Evolutionary conservation across 768 basidiomycete species (phyloP).

Genomic region (Psilocybe cyanescens): DNA sequence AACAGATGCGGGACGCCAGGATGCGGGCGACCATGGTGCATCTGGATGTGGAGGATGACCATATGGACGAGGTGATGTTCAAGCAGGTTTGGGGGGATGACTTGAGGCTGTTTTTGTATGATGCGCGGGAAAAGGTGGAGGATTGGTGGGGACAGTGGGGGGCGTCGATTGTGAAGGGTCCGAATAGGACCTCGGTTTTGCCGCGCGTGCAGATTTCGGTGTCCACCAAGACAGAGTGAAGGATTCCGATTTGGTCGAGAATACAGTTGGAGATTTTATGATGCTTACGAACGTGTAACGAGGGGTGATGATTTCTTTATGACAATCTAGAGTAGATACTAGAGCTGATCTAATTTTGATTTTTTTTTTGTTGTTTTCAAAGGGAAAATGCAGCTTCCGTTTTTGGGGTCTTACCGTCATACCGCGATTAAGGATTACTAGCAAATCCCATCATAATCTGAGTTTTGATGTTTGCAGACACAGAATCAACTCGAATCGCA

Average conservation of each 20-base stretch:
- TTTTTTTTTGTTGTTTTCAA: too few species aligned
- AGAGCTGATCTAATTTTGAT: too few species aligned
- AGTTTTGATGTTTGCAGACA: too few species aligned
- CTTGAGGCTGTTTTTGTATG: conserved; percentile 51
- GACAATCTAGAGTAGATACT: too few species aligned
- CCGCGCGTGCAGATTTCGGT: conserved; percentile 5
- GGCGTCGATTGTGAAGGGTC: conserved; percentile 9
- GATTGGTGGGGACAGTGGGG: conserved; percentile 66
- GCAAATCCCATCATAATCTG: too few species aligned
- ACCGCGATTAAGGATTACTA: too few species aligned
- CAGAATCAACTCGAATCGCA: too few species aligned
- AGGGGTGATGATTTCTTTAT: too few species aligned
- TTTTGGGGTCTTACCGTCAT: too few species aligned
- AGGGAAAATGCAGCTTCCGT: too few species aligned
- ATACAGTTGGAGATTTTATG: neutral
- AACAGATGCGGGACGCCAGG: conserved; percentile 46
- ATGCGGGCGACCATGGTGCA: conserved; percentile 38
- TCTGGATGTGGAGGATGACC: conserved; percentile 31
- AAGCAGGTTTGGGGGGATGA: conserved; percentile 56
- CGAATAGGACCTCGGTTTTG: conserved; percentile 9
- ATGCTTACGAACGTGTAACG: neutral
- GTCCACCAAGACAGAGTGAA: neutral
- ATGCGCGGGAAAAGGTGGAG: conserved; percentile 59
- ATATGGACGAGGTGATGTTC: conserved; percentile 51
- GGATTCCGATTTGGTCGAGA: neutral